Percentiles rank a stretch among this genome's conserved stretches.
Conservation (phyloP, 306 rosid species). For the Corylus heterophylla region DNA sequence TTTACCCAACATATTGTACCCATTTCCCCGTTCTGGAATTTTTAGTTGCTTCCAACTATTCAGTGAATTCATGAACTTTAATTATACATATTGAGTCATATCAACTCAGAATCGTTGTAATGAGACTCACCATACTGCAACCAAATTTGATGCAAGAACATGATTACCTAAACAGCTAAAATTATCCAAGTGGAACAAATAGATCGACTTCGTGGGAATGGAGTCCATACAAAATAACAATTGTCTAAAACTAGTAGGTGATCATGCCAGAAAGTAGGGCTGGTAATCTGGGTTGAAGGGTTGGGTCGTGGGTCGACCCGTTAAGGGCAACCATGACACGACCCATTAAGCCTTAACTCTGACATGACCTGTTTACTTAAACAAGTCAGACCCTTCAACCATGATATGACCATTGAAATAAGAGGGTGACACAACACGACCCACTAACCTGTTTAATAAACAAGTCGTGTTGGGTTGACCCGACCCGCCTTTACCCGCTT, state of each 20-base stretch:
- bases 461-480: no score
- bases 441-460: no score
- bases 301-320: neutral
- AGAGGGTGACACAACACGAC: no score
- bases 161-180: neutral
- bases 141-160: neutral
- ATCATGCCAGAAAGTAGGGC: no score
- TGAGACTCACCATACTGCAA: neutral
- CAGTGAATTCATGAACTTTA: neutral
- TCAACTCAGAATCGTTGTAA: neutral
- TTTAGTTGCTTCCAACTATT: neutral
- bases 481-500: no score
- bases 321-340: no score
- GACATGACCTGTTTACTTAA: no score
- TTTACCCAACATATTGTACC: neutral
- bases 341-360: no score
- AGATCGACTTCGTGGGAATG: neutral
- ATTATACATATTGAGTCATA: neutral
- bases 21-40: neutral
- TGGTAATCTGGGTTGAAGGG: no score
- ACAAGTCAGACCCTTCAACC: no score
- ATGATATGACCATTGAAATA: no score
- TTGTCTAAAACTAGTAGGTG: neutral
- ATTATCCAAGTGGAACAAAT: neutral
- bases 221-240: neutral